These are phyloP conservation scores for Ilex aquifolium DNA, from an alignment of 257 asterid genomes.

Conservation along the genomic window DNA sequence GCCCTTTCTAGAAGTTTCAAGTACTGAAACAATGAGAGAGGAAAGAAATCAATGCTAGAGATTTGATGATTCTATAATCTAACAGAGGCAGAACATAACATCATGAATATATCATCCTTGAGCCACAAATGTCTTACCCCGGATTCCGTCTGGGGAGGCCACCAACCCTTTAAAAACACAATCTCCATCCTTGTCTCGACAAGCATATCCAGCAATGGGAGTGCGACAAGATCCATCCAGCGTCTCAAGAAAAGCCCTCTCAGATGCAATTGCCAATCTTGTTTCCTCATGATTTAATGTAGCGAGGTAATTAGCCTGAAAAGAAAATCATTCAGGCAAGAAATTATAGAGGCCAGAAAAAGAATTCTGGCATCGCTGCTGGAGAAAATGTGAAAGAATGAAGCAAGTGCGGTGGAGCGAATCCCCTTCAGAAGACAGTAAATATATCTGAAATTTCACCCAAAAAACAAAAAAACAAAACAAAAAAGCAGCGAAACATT, in stretches of 20 bases:
- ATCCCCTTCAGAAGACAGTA: too few relatives aligned
- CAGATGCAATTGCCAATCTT: conserved; percentile 76
- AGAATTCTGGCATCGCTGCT: too few relatives aligned
- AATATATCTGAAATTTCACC: too few relatives aligned
- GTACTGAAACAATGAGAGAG: conserved; percentile 36
- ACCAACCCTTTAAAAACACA: conserved; percentile 74
- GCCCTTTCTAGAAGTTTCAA: conserved; percentile 80
- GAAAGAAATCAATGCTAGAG: neutral
- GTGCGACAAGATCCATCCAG: conserved; percentile 94
- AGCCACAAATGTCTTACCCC: conserved; percentile 34
- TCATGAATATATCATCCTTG: neutral
- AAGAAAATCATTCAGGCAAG: conserved; percentile 1
- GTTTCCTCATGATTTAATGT: conserved; percentile 90
- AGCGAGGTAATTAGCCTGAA: conserved; percentile 73
- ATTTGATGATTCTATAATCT: neutral
- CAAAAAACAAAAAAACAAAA: too few relatives aligned
- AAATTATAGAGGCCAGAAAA: too few relatives aligned
- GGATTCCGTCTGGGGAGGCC: conserved; percentile 89
- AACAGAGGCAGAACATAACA: neutral
- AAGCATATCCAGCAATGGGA: conserved; percentile 91
- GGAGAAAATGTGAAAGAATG: too few relatives aligned
- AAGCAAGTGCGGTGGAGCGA: too few relatives aligned
- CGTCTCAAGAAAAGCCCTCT: conserved; percentile 78
- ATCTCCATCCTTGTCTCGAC: conserved; percentile 61
- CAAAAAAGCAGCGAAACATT: too few relatives aligned